Evolutionary conservation across 1,284 basidiomycete genomes (phyloP).

Genomic region (Athelia sp.): DNA sequence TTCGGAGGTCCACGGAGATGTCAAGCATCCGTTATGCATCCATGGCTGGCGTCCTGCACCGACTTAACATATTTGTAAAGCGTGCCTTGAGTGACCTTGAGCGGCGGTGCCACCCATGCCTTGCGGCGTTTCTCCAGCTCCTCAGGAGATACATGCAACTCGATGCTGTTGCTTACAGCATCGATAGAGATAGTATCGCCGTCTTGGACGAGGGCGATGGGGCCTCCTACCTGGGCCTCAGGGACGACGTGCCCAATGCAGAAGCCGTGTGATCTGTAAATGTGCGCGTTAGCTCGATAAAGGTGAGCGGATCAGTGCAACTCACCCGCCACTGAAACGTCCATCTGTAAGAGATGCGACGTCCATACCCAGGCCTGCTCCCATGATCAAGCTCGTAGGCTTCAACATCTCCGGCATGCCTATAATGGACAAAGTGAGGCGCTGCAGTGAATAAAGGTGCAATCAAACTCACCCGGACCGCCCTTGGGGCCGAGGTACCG

Average conservation of each 20-base stretch:
- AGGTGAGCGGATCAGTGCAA: conserved; percentile 16
- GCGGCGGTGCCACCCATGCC: conserved; percentile 75
- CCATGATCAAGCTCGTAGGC: conserved; percentile 87
- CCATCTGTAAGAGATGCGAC: conserved; percentile 93
- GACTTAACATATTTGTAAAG: conserved; percentile 85
- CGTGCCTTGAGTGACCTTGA: conserved; percentile 82
- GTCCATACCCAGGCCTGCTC: conserved; percentile 86
- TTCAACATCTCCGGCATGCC: conserved; percentile 97
- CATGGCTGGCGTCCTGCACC: conserved; percentile 83
- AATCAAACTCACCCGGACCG: conserved; percentile 67
- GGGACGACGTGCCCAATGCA: conserved; percentile 90
- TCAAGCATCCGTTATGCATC: conserved; percentile 84
- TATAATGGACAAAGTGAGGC: conserved; percentile 15
- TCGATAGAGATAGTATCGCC: conserved; percentile 86
- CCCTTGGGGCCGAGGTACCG: conserved; percentile 88
- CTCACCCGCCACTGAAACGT: conserved; percentile 88
- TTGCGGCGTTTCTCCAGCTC: conserved; percentile 67
- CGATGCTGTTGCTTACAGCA: conserved; percentile 79
- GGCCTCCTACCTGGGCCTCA: conserved; percentile 86
- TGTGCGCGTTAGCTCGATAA: conserved; percentile 1
- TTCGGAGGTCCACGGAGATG: neutral
- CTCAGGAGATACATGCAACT: conserved; percentile 64
- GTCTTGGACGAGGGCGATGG: conserved; percentile 85
- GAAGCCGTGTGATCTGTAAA: conserved; percentile 77
- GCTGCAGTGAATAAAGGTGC: conserved; percentile 6